Percentiles rank a stretch among this genome's conserved stretches.
These are phyloP conservation scores for Elongisporangium senticosum DNA, from an alignment of 352 stramenopile genomes.

Conservation along the genomic window DNA sequence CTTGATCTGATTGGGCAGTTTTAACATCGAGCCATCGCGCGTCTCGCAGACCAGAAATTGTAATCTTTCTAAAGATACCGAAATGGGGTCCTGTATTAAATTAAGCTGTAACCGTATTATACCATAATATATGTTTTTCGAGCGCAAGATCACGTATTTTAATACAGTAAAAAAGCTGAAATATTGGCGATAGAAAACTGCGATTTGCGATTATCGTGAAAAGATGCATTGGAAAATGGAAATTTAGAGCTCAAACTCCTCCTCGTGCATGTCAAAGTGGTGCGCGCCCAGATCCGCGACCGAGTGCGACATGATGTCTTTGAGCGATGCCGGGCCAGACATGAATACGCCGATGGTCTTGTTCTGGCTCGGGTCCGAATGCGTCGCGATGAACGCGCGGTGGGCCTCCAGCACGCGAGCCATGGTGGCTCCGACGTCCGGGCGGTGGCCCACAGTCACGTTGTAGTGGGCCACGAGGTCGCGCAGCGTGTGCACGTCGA, in stretches of 20 bases:
- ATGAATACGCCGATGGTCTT: constrained; percentile 14
- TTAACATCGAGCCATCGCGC: no score
- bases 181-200: no score
- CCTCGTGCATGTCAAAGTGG: constrained; percentile 17
- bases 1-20: no score
- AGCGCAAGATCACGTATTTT: no score
- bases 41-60: no score
- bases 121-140: no score
- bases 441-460: constrained; percentile 19
- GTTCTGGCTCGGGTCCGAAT: background rate
- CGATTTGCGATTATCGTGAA: no score
- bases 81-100: no score
- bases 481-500: constrained; percentile 17
- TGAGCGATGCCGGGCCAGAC: constrained; percentile 15
- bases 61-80: no score
- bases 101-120: no score
- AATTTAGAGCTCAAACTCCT: constrained; percentile 20
- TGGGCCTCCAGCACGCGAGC: background rate
- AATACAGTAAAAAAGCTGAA: no score
- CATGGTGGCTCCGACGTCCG: constrained; percentile 12
- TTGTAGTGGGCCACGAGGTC: constrained; percentile 24
- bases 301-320: constrained; percentile 6
- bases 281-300: constrained; percentile 10
- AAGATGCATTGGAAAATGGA: background rate
- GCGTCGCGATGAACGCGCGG: background rate